Evolutionary conservation across 2,329 filamentous ascomycete species (phyloP).

Genomic region (Fusarium tupiense): DNA sequence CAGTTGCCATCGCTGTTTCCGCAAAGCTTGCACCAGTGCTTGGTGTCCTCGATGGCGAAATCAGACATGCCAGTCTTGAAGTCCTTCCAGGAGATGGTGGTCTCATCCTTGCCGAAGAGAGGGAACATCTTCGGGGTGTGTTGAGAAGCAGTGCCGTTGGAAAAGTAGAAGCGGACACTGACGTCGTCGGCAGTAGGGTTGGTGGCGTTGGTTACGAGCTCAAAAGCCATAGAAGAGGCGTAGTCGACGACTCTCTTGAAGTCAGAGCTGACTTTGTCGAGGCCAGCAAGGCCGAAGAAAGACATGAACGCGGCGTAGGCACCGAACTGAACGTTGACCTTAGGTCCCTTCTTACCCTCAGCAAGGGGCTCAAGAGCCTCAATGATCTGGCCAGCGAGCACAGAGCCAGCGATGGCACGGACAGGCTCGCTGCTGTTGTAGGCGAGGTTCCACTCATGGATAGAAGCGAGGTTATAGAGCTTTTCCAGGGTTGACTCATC

Average conservation of each 20-base stretch:
- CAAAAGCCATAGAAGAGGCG: slow-evolving; percentile 82
- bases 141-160: slow-evolving; percentile 64
- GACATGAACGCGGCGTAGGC: slow-evolving; percentile 70
- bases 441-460: slow-evolving; percentile 83
- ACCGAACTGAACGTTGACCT: slow-evolving; percentile 66
- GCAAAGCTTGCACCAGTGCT: slow-evolving; percentile 79
- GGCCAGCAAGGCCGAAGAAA: slow-evolving; percentile 68
- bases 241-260: slow-evolving; percentile 88
- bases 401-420: slow-evolving; percentile 66
- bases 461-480: slow-evolving; percentile 78
- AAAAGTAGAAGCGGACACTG: slow-evolving; percentile 69
- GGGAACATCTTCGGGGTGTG: slow-evolving; percentile 64
- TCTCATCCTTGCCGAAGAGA: slow-evolving; percentile 67
- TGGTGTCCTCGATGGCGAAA: slow-evolving; percentile 72
- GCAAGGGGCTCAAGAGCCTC: slow-evolving; percentile 63
- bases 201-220: slow-evolving; percentile 69
- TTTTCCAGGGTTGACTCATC: slow-evolving; percentile 67
- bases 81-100: slow-evolving; percentile 71
- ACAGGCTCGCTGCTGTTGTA: slow-evolving; percentile 79
- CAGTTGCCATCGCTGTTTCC: slow-evolving; percentile 77
- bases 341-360: slow-evolving; percentile 49
- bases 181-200: slow-evolving; percentile 59
- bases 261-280: slow-evolving; percentile 61
- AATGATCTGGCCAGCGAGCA: slow-evolving; percentile 66
- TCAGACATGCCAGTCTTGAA: slow-evolving; percentile 72